phyloP scores from a whole-genome alignment of 441 rosid genomes.

The Adansonia madagascariensis region DNA sequence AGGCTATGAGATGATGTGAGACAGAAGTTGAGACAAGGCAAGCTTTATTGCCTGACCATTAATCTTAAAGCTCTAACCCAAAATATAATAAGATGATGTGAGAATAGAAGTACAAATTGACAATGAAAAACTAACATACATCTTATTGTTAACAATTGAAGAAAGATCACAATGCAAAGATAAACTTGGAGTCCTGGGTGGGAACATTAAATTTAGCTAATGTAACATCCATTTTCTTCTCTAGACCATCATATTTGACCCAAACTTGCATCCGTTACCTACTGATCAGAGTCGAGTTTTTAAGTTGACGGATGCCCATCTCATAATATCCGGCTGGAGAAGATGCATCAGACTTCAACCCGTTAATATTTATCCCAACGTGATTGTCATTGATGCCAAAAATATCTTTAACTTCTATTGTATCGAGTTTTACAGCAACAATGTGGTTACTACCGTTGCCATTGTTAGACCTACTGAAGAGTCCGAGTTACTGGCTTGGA shows the following conservation, averaged over 20 bases:
- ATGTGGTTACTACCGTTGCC: slow-evolving; percentile 39
- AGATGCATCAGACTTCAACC: slow-evolving; percentile 28
- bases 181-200: too few relatives aligned
- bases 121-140: too few relatives aligned
- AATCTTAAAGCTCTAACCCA: slow-evolving; percentile 21
- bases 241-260: background rate
- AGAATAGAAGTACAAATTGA: slow-evolving; percentile 33
- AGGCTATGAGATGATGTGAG: too few relatives aligned
- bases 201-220: slow-evolving; percentile 33
- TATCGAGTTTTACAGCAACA: slow-evolving; percentile 48
- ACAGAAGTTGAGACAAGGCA: slow-evolving; percentile 17
- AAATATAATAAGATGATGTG: slow-evolving; percentile 32
- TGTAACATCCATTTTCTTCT: slow-evolving; percentile 32
- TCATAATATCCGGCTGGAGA: slow-evolving; percentile 37
- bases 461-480: slow-evolving; percentile 45
- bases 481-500: slow-evolving; percentile 48
- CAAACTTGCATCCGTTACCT: slow-evolving; percentile 28
- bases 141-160: too few relatives aligned
- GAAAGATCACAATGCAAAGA: too few relatives aligned
- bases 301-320: slow-evolving; percentile 23
- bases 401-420: slow-evolving; percentile 36
- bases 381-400: slow-evolving; percentile 41
- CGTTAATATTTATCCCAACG: slow-evolving; percentile 44
- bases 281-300: slow-evolving; percentile 25
- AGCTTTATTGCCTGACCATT: background rate